Conservation (phyloP, 1,284 basidiomycete genomes). For the Microstroma glucosiphilum region DNA sequence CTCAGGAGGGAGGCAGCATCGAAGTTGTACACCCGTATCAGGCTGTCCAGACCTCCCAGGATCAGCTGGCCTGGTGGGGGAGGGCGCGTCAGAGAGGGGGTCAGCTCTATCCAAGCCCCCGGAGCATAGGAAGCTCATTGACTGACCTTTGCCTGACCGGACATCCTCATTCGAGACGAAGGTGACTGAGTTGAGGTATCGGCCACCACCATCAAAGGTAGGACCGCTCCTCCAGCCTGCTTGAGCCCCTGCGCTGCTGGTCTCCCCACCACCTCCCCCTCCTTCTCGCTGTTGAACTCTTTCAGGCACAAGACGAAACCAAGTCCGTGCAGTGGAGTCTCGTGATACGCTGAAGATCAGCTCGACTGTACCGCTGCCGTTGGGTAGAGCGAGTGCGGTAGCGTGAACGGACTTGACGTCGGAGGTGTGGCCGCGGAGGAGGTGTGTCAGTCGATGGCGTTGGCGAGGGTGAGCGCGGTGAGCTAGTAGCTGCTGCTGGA, state of each 20-base stretch:
- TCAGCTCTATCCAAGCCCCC: neutral
- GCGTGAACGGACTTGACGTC: conserved; percentile 4
- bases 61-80: neutral
- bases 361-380: conserved; percentile 1
- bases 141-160: neutral
- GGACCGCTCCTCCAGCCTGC: neutral
- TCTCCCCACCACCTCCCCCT: neutral
- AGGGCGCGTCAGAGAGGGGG: neutral
- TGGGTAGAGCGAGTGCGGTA: neutral
- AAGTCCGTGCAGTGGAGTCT: neutral
- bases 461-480: neutral
- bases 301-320: neutral
- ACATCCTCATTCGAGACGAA: neutral
- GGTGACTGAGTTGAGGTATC: conserved; percentile 9
- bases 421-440: conserved; percentile 4
- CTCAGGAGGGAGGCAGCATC: neutral
- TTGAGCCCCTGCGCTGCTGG: neutral
- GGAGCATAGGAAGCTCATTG: too few relatives aligned
- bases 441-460: neutral
- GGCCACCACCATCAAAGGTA: conserved; percentile 1
- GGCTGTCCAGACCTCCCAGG: neutral
- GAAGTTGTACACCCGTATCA: neutral
- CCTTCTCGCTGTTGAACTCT: neutral
- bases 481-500: too few relatives aligned
- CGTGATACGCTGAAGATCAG: conserved; percentile 2